Base-by-base conservation (phyloP, 225 moss, liverwort and hornwort species). In the Polytrichum commune region DNA sequence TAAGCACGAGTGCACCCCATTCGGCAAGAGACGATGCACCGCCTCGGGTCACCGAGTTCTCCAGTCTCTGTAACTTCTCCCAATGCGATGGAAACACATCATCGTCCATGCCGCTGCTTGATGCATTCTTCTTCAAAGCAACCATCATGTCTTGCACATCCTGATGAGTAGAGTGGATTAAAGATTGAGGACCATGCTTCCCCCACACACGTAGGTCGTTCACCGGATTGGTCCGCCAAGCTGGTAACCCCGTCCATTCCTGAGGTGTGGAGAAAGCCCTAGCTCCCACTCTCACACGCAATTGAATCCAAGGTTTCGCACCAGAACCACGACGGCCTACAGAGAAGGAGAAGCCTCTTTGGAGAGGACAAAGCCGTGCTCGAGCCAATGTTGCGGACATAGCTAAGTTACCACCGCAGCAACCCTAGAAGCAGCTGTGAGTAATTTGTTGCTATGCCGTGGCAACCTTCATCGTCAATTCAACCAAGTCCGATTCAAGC, bases 141-240 rank as follows among this genome's bases (percentile, higher is more conserved):
- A 55, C 69, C 56, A 72, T 54, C 4, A 53, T 73, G 67, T 73
- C 61, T 58, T 64, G 75, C 61, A 82, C 90, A 5, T 80, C 55
- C 19, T 77, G 69, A 29, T 46, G 8, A 23, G 23, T 25, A 22
- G 62, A 62, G 26, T 22, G 53, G 53, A 23, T 69, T 13, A 28
- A 62, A 13, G 66, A 70, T 64, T 68, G 68, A 60, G 92, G 89
- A 70, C 80, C 84, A 22, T 78, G 78, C 54, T 76, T 85, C 5
- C 92, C 90, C 96, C 96, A 97, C 18, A 87, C 75, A 35, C 93
- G 88, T 26, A 90, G 79, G 6, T 93, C 89, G 69, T 93, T 89
- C 29, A 89, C 55, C 22, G 89, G 75, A 20, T 79, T 81, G 6
- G 78, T 72, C 16, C 93, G 89, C 90, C 90, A 97, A 19, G 67